A percentile compares a stretch with the other conserved stretches of the same genome.
Conservation (phyloP, 1,284 basidiomycete species). For the Bothia castanella region DNA sequence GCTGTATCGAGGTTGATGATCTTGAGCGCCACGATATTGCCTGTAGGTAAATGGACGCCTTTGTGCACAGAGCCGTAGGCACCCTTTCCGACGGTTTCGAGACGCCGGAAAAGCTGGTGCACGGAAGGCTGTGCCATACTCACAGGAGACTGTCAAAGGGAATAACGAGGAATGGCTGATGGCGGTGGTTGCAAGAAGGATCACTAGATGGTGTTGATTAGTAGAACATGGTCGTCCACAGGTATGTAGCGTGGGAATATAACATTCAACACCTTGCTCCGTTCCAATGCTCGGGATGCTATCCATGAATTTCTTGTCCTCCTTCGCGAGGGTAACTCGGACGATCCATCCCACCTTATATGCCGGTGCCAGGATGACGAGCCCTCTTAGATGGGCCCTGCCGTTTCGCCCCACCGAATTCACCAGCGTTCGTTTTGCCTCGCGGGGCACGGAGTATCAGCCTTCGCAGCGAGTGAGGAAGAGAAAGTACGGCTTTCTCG, state of each 20-base stretch:
- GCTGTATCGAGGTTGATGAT: conserved; percentile 98
- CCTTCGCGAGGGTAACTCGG: conserved; percentile 25
- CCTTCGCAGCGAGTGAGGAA: conserved; percentile 34
- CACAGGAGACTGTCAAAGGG: no score
- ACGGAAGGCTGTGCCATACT: conserved; percentile 46
- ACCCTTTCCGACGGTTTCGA: conserved; percentile 87
- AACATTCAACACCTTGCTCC: neutral
- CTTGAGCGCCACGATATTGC: conserved; percentile 91
- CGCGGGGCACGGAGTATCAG: conserved; percentile 36
- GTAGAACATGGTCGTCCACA: neutral
- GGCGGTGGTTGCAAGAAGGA: conserved; percentile 3
- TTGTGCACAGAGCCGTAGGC: conserved; percentile 96
- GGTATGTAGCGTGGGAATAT: conserved; percentile 22
- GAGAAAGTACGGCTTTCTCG: conserved; percentile 33
- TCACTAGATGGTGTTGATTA: neutral
- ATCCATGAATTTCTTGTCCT: conserved; percentile 19
- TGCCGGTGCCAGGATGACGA: conserved; percentile 14
- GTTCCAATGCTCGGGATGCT: conserved; percentile 16
- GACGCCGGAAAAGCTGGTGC: conserved; percentile 59
- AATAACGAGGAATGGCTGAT: neutral
- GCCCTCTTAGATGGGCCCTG: conserved; percentile 23
- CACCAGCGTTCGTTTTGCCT: conserved; percentile 31
- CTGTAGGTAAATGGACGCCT: conserved; percentile 79
- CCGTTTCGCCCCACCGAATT: conserved; percentile 22
- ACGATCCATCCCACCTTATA: conserved; percentile 21